Evolutionary conservation across 2,329 filamentous ascomycete species (phyloP), one percentile per base, ranked within the genome.

Genomic region (Diaporthe sp.): DNA sequence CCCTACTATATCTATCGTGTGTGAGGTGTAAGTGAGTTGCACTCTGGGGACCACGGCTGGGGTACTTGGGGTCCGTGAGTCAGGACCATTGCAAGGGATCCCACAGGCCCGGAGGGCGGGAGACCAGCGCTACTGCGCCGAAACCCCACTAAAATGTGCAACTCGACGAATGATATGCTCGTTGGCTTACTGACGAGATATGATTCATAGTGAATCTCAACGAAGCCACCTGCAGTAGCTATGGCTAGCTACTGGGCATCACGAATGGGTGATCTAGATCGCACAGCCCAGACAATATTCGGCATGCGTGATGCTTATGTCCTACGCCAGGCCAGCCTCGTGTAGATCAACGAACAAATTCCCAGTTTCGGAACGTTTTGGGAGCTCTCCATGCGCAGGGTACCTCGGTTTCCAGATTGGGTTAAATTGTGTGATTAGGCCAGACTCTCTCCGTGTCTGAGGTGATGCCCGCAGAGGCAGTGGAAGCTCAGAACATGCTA

Each of bases 161-260:
- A 4, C 15, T 27, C 8, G 13, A 68, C 63, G 9, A 68, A 68
- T 53, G 22, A 68, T 7, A 51, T 27, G 47, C 15, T n/a, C 13
- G 47, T 19, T 50, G 32, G 63, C 44, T 39, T 19, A 25, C n/a
- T 53, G 47, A 53, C 47, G 22, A 39, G 47, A 12, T 53, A 68
- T 68, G 63, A 68, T 39, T 68, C 63, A 68, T 68, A 27, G 8
- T 68, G 44, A 66, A 30, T 42, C 5, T 4, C 58, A 47, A 30
- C 27, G 19, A 8, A 44, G 42, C 27, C 15, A 61, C n/a, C n/a
- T 35, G n/a, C 53, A 22, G 27, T 47, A 44, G 19, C n/a, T 10
- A 35, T 56, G 25, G 27, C 27, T 19, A 17, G 8, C 37, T 22
- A 59, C 30, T 3, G 30, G 32, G 32, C 55, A 58, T 58, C 56